Base-by-base conservation (phyloP, 2,329 filamentous ascomycete genomes). In the Colletotrichum godetiae region DNA sequence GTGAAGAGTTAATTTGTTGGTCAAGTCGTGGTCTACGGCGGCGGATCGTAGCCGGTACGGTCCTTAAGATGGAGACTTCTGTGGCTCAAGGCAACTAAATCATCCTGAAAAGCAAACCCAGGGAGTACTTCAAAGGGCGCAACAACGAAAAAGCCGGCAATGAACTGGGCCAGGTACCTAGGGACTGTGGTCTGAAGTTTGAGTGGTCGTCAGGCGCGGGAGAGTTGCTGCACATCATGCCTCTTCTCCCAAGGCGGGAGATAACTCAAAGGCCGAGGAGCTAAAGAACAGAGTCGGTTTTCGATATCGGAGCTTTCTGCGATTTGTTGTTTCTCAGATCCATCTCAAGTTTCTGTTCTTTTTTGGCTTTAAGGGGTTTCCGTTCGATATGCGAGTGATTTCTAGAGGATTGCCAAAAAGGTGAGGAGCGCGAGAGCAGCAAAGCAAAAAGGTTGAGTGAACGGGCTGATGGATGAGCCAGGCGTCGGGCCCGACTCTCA, bases 181-280 rank as follows among this genome's bases (percentile, higher is more conserved):
- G 33, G 24, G 42, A 24, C 27, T 33, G 19, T 37, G 37, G 13
- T 42, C 15, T 15, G 10, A 37, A 59, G 56, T 12, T 22, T 8
- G 15, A 22, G 27, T 29, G 29, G 31, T 5, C 27, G 5, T 15
- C 3, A 57, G 8, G 13, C 24, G 64, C 68, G 49, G 64, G 58
- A 68, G 65, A 72, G 15, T 58, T 52, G 22, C 69, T 63, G 69
- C 63, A 72, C 69, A 58, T 63, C 64, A 68, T 68, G 53, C n/a
- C 22, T 52, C 46, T 8, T 31, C n/a, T 10, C 12, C 15, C 13
- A 13, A 49, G 42, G 42, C 42, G 3, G 42, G 42, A 13, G 15
- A 5, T 49, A 35, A 35, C 33, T 35, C 33, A 35, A 35, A 35
- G 33, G 11, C 7, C 33, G 27, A 4, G 2, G 27, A 29, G 27